Conservation (phyloP, 768 basidiomycete species). For the Mrakia hoshinonis region DNA sequence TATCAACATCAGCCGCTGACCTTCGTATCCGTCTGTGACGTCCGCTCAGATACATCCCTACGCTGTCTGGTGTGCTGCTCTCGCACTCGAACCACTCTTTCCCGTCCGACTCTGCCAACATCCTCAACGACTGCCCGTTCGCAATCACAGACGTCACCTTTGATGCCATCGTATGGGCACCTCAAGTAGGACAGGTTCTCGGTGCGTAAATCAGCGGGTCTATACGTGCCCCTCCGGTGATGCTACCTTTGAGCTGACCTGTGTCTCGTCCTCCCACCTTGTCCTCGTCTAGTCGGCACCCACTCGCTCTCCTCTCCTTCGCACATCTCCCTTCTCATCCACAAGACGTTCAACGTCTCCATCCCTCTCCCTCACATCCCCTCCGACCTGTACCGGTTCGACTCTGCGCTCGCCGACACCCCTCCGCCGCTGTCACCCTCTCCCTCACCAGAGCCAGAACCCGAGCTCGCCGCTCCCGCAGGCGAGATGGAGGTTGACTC, state of each 20-base stretch:
- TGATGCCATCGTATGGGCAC: conserved; percentile 82
- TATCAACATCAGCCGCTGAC: no score
- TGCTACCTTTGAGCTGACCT: not conserved
- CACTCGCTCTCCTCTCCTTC: conserved; percentile 84
- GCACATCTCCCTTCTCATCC: conserved; percentile 79
- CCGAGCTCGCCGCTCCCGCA: conserved; percentile 2
- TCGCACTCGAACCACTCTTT: conserved; percentile 73
- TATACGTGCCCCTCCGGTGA: no score
- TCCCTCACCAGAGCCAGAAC: conserved; percentile 55
- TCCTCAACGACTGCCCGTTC: conserved; percentile 79
- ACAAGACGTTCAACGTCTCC: conserved; percentile 88
- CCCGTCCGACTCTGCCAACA: conserved; percentile 53
- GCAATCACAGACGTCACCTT: conserved; percentile 65
- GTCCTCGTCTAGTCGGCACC: conserved; percentile 55
- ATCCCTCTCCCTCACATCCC: conserved; percentile 89
- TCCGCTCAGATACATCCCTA: conserved; percentile 66
- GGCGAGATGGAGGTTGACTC: conserved; percentile 34
- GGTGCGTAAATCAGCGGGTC: conserved; percentile 46
- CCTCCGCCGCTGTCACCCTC: conserved; percentile 48
- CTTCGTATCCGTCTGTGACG: conserved; percentile 5
- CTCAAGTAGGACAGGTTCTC: conserved; percentile 68
- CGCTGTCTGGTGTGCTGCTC: conserved; percentile 77
- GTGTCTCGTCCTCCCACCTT: not conserved
- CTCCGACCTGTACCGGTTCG: conserved; percentile 68
- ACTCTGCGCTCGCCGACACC: conserved; percentile 50